These are phyloP conservation scores for Boletus insuetus DNA, from an alignment of 768 basidiomycete species.

Conservation along the genomic window DNA sequence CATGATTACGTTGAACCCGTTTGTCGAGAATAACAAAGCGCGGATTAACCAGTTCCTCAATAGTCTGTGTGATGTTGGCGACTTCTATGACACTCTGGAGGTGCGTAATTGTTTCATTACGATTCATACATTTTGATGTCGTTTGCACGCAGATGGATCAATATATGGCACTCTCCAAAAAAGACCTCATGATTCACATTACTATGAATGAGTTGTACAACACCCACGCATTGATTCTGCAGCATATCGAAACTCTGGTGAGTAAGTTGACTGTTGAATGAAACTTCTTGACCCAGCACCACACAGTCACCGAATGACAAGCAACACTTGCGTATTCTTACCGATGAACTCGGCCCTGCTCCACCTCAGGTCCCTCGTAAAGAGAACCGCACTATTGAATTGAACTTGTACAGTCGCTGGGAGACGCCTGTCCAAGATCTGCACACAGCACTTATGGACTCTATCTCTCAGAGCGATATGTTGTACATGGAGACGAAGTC, in stretches of 20 bases:
- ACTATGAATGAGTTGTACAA: constrained; percentile 99
- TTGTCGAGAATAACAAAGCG: constrained; percentile 98
- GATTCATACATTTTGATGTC: neutral
- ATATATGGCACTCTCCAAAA: constrained; percentile 99
- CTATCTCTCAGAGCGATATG: constrained; percentile 96
- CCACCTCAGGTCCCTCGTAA: constrained; percentile 96
- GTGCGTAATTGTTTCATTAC: constrained; percentile 39
- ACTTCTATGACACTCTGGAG: constrained; percentile 99
- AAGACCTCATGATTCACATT: constrained; percentile 97
- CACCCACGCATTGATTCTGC: constrained; percentile 91
- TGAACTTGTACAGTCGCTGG: constrained; percentile 95
- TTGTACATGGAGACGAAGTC: constrained; percentile 99
- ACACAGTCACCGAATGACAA: constrained; percentile 93
- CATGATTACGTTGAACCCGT: constrained; percentile 98
- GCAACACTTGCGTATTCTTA: constrained; percentile 92
- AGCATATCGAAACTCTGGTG: constrained; percentile 94
- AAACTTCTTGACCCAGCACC: constrained; percentile 1
- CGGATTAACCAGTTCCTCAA: constrained; percentile 98
- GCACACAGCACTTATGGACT: constrained; percentile 94
- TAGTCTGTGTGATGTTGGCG: constrained; percentile 95
- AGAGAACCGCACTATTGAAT: constrained; percentile 92
- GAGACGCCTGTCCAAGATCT: constrained; percentile 99
- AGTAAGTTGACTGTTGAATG: constrained; percentile 27
- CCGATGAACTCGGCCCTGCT: constrained; percentile 92
- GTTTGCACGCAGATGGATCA: constrained; percentile 84